phyloP scores from a whole-genome alignment of 2,329 filamentous ascomycete species.

The Neopestalotiopsis sp. region DNA sequence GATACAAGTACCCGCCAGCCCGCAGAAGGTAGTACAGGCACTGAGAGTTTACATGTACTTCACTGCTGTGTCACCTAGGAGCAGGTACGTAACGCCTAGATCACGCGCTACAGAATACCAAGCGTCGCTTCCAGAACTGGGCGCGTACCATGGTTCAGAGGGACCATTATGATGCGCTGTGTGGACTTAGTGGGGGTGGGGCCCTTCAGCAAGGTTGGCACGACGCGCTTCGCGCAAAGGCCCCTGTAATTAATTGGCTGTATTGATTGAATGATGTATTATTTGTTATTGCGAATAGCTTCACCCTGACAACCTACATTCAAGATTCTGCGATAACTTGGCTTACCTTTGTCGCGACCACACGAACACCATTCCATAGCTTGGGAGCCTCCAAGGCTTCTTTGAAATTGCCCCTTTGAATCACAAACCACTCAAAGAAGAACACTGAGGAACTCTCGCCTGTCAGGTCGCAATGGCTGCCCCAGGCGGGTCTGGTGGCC shows the following conservation, averaged over 20 bases:
- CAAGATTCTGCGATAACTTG: background rate
- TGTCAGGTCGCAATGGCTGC: slow-evolving; percentile 7
- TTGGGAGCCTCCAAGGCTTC: background rate
- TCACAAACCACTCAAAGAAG: background rate
- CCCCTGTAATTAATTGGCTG: background rate
- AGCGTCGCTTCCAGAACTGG: background rate
- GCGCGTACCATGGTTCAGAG: background rate
- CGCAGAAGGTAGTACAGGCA: too few species aligned
- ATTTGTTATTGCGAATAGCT: slow-evolving; percentile 12
- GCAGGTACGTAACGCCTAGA: too few species aligned
- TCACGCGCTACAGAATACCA: background rate
- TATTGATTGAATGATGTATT: background rate
- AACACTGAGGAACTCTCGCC: background rate
- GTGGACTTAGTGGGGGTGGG: background rate
- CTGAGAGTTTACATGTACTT: too few species aligned
- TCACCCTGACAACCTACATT: slow-evolving; percentile 10
- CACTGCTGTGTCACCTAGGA: too few species aligned
- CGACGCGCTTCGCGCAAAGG: slow-evolving; percentile 12
- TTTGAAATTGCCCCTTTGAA: background rate
- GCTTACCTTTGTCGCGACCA: background rate
- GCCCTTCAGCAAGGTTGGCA: background rate
- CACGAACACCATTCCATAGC: background rate
- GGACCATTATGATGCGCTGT: too few species aligned
- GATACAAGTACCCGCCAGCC: too few species aligned
- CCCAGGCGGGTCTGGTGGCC: slow-evolving; percentile 7